These are phyloP conservation scores for Yamadazyma olivae DNA, from an alignment of 805 yeast species.

Conservation along the genomic window DNA sequence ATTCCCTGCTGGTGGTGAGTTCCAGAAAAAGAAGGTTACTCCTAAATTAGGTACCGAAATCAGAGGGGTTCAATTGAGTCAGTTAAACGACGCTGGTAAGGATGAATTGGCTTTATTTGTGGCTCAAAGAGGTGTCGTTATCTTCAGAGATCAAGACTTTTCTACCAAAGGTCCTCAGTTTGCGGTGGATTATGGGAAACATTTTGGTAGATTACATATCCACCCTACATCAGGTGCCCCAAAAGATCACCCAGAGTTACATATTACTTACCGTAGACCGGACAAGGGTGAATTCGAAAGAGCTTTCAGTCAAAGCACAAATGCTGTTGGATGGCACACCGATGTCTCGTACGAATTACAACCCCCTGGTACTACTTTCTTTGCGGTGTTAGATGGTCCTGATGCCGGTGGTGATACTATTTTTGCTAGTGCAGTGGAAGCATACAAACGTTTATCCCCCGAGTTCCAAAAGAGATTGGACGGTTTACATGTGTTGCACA, in stretches of 20 bases:
- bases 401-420: constrained; percentile 76
- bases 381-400: constrained; percentile 57
- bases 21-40: constrained; percentile 41
- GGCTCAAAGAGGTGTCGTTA: constrained; percentile 68
- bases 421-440: constrained; percentile 65
- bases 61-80: constrained; percentile 56
- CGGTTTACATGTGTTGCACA: constrained; percentile 65
- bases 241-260: constrained; percentile 58
- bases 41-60: constrained; percentile 73
- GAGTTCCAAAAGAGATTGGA: constrained; percentile 54
- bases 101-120: constrained; percentile 68
- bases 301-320: constrained; percentile 30
- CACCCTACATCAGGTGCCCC: constrained; percentile 78
- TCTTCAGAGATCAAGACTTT: constrained; percentile 65
- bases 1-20: constrained; percentile 33
- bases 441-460: constrained; percentile 68
- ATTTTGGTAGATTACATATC: constrained; percentile 69
- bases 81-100: constrained; percentile 44
- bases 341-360: constrained; percentile 73
- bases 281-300: constrained; percentile 33
- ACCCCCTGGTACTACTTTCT: constrained; percentile 69
- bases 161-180: constrained; percentile 47
- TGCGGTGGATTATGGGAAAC: constrained; percentile 51
- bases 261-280: constrained; percentile 54
- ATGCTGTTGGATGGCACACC: constrained; percentile 59